These are phyloP conservation scores for Ustilago sp. DNA, from an alignment of 1,284 basidiomycete species.

Conservation along the genomic window DNA sequence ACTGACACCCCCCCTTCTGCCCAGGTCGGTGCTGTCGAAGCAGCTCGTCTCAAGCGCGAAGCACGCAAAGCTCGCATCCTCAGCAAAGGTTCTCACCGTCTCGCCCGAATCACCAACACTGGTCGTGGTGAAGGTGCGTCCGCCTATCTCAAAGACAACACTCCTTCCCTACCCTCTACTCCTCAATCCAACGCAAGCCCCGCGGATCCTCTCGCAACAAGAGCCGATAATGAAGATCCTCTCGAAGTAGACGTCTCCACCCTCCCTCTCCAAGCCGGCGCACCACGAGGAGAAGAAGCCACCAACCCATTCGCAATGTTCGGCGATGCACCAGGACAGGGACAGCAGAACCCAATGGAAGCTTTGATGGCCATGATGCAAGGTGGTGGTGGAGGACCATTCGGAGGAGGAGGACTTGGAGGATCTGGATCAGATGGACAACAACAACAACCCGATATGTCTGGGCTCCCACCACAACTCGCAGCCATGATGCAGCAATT, in stretches of 20 bases:
- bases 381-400: constrained; percentile 23
- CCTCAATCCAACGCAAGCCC: background rate
- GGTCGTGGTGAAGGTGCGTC: constrained; percentile 64
- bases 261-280: constrained; percentile 13
- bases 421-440: constrained; percentile 12
- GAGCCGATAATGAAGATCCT: constrained; percentile 53
- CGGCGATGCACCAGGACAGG: constrained; percentile 9
- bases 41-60: constrained; percentile 63
- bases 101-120: constrained; percentile 67
- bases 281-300: constrained; percentile 23
- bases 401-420: background rate
- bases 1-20: background rate
- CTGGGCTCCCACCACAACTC: constrained; percentile 43
- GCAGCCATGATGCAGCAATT: constrained; percentile 58
- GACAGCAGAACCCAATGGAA: constrained; percentile 43
- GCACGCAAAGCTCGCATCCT: constrained; percentile 67
- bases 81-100: constrained; percentile 63
- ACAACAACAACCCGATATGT: constrained; percentile 39
- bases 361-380: constrained; percentile 56
- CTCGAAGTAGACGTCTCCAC: constrained; percentile 55
- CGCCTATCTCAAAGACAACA: constrained; percentile 53
- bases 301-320: constrained; percentile 44
- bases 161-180: constrained; percentile 18
- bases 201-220: background rate
- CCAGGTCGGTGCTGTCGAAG: constrained; percentile 49